Evolutionary conservation across 139 green algal species (phyloP).

Genomic region (Tetraselmis striata): DNA sequence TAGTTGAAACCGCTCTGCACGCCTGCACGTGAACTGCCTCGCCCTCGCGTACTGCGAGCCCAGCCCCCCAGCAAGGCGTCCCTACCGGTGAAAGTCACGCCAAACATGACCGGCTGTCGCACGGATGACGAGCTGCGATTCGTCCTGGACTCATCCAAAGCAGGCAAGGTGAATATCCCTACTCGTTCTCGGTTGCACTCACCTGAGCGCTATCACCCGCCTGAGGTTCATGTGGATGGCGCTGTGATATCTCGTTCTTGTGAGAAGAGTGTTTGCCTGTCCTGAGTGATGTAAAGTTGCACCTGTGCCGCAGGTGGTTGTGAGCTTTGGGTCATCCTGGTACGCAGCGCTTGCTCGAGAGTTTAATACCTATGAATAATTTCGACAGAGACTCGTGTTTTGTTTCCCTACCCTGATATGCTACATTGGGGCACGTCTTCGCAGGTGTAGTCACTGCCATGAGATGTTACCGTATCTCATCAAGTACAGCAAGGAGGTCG

Average conservation of each 20-base stretch:
- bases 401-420: neutral
- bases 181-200: neutral
- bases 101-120: neutral
- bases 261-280: neutral
- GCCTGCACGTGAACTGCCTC: neutral
- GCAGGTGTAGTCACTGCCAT: constrained; percentile 32
- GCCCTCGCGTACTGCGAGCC: neutral
- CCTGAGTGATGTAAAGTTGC: no score
- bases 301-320: constrained; percentile 16
- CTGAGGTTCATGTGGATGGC: no score
- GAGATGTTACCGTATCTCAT: constrained; percentile 34
- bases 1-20: neutral
- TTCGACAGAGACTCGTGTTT: neutral
- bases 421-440: neutral
- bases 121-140: neutral
- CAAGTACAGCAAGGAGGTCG: constrained; percentile 39
- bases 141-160: neutral
- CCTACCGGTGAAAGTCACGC: neutral
- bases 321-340: constrained; percentile 45
- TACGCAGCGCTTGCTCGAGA: neutral
- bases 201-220: no score
- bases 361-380: neutral
- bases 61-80: neutral
- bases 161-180: neutral
- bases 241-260: neutral